Conservation (phyloP, 2,329 filamentous ascomycete species). For the Trichoderma sp. region DNA sequence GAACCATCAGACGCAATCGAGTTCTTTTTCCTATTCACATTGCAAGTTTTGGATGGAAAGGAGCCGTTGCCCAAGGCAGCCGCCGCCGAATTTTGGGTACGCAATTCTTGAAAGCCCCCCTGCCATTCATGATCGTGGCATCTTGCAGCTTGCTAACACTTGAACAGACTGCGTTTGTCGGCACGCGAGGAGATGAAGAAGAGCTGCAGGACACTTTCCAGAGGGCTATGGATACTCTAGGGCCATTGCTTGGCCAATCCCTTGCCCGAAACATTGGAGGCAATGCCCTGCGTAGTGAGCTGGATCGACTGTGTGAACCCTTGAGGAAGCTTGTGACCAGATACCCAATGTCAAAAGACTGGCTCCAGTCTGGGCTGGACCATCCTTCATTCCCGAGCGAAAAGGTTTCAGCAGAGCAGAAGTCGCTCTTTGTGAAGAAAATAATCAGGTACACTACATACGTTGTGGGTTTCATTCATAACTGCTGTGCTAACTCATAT, state of each 20-base stretch:
- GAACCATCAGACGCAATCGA: slow-evolving; percentile 58
- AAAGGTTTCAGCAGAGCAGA: slow-evolving; percentile 59
- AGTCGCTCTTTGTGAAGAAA: slow-evolving; percentile 63
- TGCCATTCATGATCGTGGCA: not conserved
- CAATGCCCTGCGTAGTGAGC: slow-evolving; percentile 65
- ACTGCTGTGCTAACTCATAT: not conserved
- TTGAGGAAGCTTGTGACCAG: slow-evolving; percentile 65
- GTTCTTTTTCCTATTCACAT: slow-evolving; percentile 68
- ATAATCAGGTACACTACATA: slow-evolving; percentile 51
- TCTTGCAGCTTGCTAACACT: not conserved
- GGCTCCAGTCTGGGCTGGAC: slow-evolving; percentile 61
- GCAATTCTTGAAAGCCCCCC: slow-evolving; percentile 23
- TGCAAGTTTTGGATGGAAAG: slow-evolving; percentile 66
- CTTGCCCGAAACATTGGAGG: slow-evolving; percentile 67
- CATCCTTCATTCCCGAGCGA: slow-evolving; percentile 56
- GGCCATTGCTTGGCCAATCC: slow-evolving; percentile 57
- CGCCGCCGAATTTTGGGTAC: slow-evolving; percentile 73
- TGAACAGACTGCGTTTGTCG: slow-evolving; percentile 51
- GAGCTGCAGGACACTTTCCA: slow-evolving; percentile 45
- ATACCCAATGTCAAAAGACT: slow-evolving; percentile 55
- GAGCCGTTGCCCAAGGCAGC: slow-evolving; percentile 75
- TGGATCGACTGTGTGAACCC: slow-evolving; percentile 69
- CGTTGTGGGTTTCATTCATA: not conserved
- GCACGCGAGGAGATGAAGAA: slow-evolving; percentile 43
- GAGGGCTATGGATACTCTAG: slow-evolving; percentile 56